Evolutionary conservation across 1,139 yeast species (phyloP).

Genomic region (Wickerhamomyces sp.): DNA sequence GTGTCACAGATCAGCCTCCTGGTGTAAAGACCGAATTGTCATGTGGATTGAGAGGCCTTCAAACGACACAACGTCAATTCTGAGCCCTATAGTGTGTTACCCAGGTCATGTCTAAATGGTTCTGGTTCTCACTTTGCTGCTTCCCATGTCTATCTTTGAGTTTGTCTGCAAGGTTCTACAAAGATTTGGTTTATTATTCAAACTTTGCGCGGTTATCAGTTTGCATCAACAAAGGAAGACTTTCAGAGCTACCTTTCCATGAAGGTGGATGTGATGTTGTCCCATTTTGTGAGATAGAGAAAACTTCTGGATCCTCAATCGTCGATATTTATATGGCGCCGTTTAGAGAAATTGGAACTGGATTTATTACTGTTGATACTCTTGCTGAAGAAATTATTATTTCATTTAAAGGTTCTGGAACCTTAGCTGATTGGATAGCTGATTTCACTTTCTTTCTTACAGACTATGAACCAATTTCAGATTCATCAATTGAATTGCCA

Average conservation of each 20-base stretch:
- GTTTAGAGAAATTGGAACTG: slow-evolving; percentile 44
- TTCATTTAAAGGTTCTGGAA: slow-evolving; percentile 55
- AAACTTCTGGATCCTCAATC: slow-evolving; percentile 8
- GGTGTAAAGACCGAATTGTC: no score
- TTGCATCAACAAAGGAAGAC: slow-evolving; percentile 15
- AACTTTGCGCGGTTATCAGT: slow-evolving; percentile 16
- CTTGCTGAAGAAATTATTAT: slow-evolving; percentile 34
- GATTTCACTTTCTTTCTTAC: slow-evolving; percentile 33
- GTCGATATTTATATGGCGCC: slow-evolving; percentile 15
- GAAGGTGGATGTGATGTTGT: slow-evolving; percentile 18
- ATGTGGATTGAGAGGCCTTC: no score
- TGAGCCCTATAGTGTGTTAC: no score
- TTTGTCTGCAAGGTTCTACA: slow-evolving; percentile 9
- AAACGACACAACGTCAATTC: no score
- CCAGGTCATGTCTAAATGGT: no score
- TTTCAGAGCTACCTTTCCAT: slow-evolving; percentile 7
- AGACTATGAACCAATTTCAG: slow-evolving; percentile 16
- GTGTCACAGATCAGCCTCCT: no score
- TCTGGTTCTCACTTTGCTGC: neutral
- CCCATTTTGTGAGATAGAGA: slow-evolving; percentile 11
- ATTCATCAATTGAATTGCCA: neutral
- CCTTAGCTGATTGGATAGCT: slow-evolving; percentile 52
- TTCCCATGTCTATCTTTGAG: neutral
- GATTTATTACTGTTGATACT: slow-evolving; percentile 40
- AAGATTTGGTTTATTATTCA: slow-evolving; percentile 16